phyloP scores from a whole-genome alignment of 352 stramenopile species.

The Phytophthora pisi region DNA sequence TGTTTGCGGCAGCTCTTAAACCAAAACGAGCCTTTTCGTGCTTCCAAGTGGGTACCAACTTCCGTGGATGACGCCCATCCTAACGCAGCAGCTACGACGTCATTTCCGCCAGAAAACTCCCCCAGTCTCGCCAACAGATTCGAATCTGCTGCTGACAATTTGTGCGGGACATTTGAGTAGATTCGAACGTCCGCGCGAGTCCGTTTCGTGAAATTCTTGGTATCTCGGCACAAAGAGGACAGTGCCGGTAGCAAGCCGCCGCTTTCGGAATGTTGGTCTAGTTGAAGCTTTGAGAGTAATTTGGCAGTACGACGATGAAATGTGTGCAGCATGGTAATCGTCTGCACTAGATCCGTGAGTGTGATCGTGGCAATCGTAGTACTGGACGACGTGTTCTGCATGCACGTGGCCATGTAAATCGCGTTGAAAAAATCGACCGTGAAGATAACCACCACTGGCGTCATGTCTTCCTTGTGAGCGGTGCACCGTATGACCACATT shows the following conservation, averaged over 20 bases:
- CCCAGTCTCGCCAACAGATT: neutral
- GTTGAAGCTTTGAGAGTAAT: neutral
- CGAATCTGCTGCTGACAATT: neutral
- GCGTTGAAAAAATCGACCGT: slow-evolving; percentile 30
- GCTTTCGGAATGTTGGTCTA: neutral
- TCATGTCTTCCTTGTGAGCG: slow-evolving; percentile 20
- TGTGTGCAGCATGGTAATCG: neutral
- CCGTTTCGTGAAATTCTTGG: neutral
- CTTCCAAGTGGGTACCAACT: too few species aligned
- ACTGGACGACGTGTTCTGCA: slow-evolving; percentile 15
- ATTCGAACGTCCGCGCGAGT: neutral
- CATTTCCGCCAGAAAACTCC: neutral
- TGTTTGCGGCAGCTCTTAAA: neutral
- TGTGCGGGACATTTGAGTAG: neutral
- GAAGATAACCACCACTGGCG: slow-evolving; percentile 21
- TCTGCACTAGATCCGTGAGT: neutral
- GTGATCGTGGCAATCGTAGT: slow-evolving; percentile 4
- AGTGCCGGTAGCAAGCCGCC: neutral
- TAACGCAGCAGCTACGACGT: neutral
- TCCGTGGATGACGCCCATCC: too few species aligned
- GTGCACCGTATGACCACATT: slow-evolving; percentile 11
- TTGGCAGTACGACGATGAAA: neutral
- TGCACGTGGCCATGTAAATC: slow-evolving; percentile 15
- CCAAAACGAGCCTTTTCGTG: neutral
- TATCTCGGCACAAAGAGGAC: neutral